Base-by-base conservation (phyloP, 208 protist species). In the Polymyxa betae region DNA sequence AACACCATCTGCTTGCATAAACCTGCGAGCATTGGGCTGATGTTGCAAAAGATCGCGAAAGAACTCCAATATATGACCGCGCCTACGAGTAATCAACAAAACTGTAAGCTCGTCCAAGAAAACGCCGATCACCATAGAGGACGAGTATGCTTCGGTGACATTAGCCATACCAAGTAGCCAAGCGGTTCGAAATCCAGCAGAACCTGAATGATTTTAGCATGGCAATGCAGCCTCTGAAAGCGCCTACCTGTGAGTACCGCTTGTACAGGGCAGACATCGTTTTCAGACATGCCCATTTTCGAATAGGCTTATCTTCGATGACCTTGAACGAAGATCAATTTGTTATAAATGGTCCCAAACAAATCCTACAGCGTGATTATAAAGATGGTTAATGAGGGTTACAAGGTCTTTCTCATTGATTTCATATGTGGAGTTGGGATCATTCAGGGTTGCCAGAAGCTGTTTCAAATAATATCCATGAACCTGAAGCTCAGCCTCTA, bases 401-500 rank as follows among this genome's bases (percentile, higher is more conserved):
- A 82, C 72, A 35, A 82, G 72, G 72, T 82, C 72, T 43, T 82
- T 82, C n/a, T 82, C 16, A 43, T 82, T 82, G 72, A 82, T 82
- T 43, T 82, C 72, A 43, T 82, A 82, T 5, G 72, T 82, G 35
- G 72, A 82, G 12, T 5, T 40, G 12, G 72, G n/a, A n/a, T 82
- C 72, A n/a, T 40, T 82, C 35, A 82, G 72, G 12, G 72, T 82
- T 12, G 72, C 72, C 12, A 82, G 5, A 5, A 82, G n/a, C 72
- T 16, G 10, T 12, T 43, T 35, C 72, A 82, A n/a, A 82, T 82
- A 82, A n/a, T 82, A 82, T n/a, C 72, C 72, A 43, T 82, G 72
- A n/a, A 82, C 72, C n/a, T 82, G 72, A 43, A 82, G 72, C n/a
- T 82, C 72, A n/a, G 72, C 72, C 72, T 82, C 72, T 20, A 82